phyloP scores from a whole-genome alignment of 2,329 filamentous ascomycete species.

The Fusarium neocosmosporiellum region DNA sequence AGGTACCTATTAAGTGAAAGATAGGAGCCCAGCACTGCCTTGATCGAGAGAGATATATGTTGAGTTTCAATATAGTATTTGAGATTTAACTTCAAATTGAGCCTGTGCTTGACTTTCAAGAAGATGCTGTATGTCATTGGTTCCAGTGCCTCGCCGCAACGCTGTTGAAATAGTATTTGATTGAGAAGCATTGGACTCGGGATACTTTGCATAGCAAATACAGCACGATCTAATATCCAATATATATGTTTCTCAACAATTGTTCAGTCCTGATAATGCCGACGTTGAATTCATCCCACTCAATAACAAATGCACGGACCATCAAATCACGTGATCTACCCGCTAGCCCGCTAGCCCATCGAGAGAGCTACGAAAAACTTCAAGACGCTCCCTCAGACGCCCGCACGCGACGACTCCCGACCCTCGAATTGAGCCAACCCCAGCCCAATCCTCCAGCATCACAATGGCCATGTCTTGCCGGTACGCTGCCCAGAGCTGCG shows the following conservation, averaged over 20 bases:
- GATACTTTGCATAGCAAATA: too few species aligned
- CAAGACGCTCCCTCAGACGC: slow-evolving; percentile 45
- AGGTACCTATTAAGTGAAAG: background rate
- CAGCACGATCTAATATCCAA: too few species aligned
- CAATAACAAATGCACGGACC: slow-evolving; percentile 14
- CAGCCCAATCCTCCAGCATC: slow-evolving; percentile 43
- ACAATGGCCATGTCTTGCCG: slow-evolving; percentile 72
- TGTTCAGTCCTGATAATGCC: background rate
- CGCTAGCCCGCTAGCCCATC: slow-evolving; percentile 37
- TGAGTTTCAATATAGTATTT: background rate
- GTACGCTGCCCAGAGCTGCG: slow-evolving; percentile 73
- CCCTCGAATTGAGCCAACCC: slow-evolving; percentile 41
- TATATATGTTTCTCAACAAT: background rate
- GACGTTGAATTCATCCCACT: background rate
- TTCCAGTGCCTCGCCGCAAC: background rate
- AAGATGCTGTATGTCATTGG: background rate
- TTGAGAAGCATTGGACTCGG: too few species aligned
- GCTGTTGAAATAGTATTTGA: background rate
- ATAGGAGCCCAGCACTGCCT: too few species aligned
- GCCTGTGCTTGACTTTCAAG: background rate
- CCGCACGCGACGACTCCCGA: slow-evolving; percentile 44
- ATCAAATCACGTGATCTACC: slow-evolving; percentile 29
- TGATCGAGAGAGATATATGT: too few species aligned
- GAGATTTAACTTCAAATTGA: background rate
- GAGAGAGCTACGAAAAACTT: slow-evolving; percentile 57